phyloP scores from a whole-genome alignment of 1,284 basidiomycete genomes.

The Termitomyces sp. region DNA sequence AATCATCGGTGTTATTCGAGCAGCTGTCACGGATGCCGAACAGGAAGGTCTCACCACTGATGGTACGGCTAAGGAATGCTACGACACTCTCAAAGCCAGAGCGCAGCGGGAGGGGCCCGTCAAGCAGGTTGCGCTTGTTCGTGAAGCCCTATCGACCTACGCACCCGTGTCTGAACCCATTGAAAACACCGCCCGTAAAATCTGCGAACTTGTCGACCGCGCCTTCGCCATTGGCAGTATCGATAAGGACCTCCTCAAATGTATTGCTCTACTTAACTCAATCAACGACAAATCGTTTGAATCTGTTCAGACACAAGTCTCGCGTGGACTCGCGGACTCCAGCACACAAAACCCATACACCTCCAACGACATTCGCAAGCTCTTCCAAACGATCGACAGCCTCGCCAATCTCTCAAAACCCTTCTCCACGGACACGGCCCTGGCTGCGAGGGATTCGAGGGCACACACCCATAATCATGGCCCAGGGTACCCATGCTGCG shows the following conservation, averaged over 20 bases:
- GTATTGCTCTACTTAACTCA: slow-evolving; percentile 10
- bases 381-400: neutral
- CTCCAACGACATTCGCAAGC: slow-evolving; percentile 4
- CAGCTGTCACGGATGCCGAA: slow-evolving; percentile 2
- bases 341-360: neutral
- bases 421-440: neutral
- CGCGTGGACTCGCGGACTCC: neutral
- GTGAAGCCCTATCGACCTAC: slow-evolving; percentile 12
- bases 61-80: slow-evolving; percentile 4
- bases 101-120: slow-evolving; percentile 7
- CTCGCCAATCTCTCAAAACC: neutral
- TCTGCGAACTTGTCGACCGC: slow-evolving; percentile 7
- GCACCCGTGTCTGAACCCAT: slow-evolving; percentile 5
- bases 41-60: neutral
- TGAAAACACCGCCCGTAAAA: neutral
- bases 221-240: slow-evolving; percentile 9
- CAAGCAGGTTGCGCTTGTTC: slow-evolving; percentile 16
- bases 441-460: neutral
- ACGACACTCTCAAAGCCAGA: neutral
- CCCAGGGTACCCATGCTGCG: neutral
- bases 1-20: slow-evolving; percentile 1
- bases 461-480: neutral
- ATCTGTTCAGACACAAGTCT: slow-evolving; percentile 4
- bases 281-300: slow-evolving; percentile 4
- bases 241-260: slow-evolving; percentile 9